Base-by-base conservation (phyloP, 305 asterid genomes). In the Fraxinus nigra region DNA sequence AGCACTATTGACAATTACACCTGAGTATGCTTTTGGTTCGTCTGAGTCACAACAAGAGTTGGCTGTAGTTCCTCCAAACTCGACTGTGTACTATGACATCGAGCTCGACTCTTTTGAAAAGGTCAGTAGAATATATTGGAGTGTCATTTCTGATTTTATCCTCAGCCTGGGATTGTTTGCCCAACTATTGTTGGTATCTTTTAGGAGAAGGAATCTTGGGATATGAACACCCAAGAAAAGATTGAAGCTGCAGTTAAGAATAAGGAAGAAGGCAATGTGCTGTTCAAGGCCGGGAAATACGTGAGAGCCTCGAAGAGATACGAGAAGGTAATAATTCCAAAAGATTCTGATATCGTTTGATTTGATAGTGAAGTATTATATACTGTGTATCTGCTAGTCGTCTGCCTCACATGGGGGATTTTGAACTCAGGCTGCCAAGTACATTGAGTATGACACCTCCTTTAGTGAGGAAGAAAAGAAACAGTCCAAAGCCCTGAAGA, bases 181-280 rank as follows among this genome's bases (percentile, higher is more conserved):
- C 7, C 14, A 75, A 32, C 54, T 54, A 9, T 16, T 10, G 63
- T 4, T 11, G 28, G 33, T 20, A 11, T 78, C 14, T 65, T 56
- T 22, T 81, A 94, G 99, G 99, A 95, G 10, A 95, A 90, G 82
- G 97, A 95, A 81, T 95, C 99, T 3, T 95, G 98, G 98, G 98
- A 95, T 77, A 89, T 95, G 97, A 92, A 84, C 85, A 91, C 93
- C 1, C 80, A 89, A 61, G 97, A 92, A 76, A 95, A 95, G 40
- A 91, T 93, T 22, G 97, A 91, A 80, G 98, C 97, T 11, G 97
- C 98, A 22, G 92, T 88, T 30, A 85, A 85, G 79, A 95, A 88
- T 86, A 95, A 95, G 90, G 98, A 93, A 89, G 97, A 92, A 83
- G 98, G 97, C 4, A 95, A 95, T 78, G 78, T 83, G 0, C 83